These are phyloP conservation scores for Euphorbia pulcherrima DNA, from an alignment of 345 rosid species.

Conservation along the genomic window DNA sequence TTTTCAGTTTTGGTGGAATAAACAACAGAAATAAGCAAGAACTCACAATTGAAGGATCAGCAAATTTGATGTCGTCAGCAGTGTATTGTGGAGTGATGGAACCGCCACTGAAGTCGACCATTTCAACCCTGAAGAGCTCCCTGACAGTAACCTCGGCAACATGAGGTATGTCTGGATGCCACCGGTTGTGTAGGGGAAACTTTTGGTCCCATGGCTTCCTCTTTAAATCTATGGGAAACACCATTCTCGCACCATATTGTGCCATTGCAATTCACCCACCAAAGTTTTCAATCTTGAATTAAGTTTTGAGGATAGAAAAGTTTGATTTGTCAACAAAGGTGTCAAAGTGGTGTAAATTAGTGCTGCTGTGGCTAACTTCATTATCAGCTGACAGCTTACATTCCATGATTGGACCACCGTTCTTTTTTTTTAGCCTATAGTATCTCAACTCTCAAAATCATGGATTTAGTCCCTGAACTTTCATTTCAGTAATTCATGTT, in stretches of 20 bases:
- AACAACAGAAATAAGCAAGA: background rate
- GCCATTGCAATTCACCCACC: constrained; percentile 24
- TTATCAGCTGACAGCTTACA: constrained; percentile 14
- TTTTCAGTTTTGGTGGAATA: too few relatives aligned
- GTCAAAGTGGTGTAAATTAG: background rate
- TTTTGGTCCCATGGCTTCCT: constrained; percentile 57
- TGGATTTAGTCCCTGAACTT: too few relatives aligned
- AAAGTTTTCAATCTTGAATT: background rate
- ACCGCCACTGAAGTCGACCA: constrained; percentile 54
- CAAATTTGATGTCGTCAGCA: constrained; percentile 47
- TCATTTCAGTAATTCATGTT: too few relatives aligned
- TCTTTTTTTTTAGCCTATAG: background rate
- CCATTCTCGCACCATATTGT: constrained; percentile 32
- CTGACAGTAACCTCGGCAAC: constrained; percentile 38
- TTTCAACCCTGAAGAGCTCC: constrained; percentile 56
- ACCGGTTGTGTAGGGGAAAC: constrained; percentile 51
- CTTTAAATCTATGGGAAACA: constrained; percentile 52
- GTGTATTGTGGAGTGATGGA: constrained; percentile 35
- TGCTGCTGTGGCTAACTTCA: constrained; percentile 5
- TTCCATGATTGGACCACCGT: constrained; percentile 6
- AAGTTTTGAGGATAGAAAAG: background rate
- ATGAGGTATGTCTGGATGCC: constrained; percentile 62
- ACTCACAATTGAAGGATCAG: constrained; percentile 48
- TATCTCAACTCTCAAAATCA: too few relatives aligned
- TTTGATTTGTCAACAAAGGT: background rate